Evolutionary conservation across 2,329 filamentous ascomycete genomes (phyloP).

Genomic region (Grosmannia penicillata): DNA sequence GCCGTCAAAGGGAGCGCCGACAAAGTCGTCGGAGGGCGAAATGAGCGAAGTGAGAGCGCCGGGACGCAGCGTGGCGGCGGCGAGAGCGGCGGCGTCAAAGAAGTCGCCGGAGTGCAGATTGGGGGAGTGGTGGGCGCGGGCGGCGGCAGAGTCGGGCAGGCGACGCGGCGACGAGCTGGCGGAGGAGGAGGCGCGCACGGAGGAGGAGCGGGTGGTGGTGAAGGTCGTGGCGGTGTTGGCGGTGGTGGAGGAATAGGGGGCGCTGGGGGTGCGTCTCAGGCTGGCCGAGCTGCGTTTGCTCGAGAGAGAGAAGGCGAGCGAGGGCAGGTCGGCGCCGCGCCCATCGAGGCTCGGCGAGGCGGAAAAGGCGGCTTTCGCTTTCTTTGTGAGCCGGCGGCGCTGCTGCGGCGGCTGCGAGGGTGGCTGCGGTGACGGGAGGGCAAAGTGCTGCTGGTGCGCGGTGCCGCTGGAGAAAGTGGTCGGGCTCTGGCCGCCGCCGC

Average conservation of each 20-base stretch:
- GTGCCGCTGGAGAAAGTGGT: conserved; percentile 27
- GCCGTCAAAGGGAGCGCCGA: conserved; percentile 52
- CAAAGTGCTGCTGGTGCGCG: conserved; percentile 20
- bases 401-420: conserved; percentile 2
- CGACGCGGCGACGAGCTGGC: conserved; percentile 33
- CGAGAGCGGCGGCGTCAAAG: conserved; percentile 5
- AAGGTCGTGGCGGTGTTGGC: no score
- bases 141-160: conserved; percentile 20
- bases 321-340: conserved; percentile 34
- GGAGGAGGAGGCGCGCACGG: conserved; percentile 29
- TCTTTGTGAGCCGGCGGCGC: conserved; percentile 49
- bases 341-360: conserved; percentile 36
- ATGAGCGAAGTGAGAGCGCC: conserved; percentile 18
- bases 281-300: conserved; percentile 51
- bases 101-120: conserved; percentile 30
- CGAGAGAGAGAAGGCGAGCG: conserved; percentile 39
- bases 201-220: conserved; percentile 18
- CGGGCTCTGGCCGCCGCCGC: conserved; percentile 16
- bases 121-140: conserved; percentile 26
- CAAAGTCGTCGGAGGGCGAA: conserved; percentile 40
- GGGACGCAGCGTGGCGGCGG: conserved; percentile 4
- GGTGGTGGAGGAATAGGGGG: conserved; percentile 34
- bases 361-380: conserved; percentile 34
- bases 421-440: neutral
- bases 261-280: conserved; percentile 45